phyloP scores from a whole-genome alignment of 73 alveolate genomes.

The Breviolum minutum region DNA sequence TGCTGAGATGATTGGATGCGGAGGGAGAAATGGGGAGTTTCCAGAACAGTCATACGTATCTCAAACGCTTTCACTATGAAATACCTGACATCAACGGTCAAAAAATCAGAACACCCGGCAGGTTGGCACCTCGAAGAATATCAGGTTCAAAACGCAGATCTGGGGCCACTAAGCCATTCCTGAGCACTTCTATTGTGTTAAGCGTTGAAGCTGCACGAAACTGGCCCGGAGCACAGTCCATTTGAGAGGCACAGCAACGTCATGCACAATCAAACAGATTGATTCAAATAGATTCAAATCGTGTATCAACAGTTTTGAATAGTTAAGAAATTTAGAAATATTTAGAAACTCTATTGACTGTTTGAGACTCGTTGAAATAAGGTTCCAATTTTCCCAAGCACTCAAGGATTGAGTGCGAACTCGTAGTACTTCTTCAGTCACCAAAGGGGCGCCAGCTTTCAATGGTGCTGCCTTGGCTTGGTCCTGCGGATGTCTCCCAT shows the following conservation, averaged over 20 bases:
- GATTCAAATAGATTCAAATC: neutral
- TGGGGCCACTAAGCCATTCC: neutral
- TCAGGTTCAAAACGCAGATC: neutral
- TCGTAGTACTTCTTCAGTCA: conserved; percentile 9
- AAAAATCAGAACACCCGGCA: too few relatives aligned
- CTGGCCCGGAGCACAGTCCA: too few relatives aligned
- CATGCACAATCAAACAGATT: neutral
- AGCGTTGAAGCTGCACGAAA: neutral
- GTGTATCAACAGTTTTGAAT: neutral
- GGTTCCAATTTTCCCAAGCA: neutral
- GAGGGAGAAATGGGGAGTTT: neutral
- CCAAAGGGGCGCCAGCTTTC: neutral
- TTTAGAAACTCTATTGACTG: neutral
- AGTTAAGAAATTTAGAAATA: neutral
- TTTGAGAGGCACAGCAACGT: neutral
- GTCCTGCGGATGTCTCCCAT: too few relatives aligned
- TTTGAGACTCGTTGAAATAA: neutral
- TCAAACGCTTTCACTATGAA: too few relatives aligned
- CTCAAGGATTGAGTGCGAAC: neutral
- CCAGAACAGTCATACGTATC: too few relatives aligned
- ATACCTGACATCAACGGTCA: too few relatives aligned
- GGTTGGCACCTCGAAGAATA: neutral
- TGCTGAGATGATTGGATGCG: neutral
- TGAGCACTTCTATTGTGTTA: neutral
- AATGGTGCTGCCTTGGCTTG: neutral